Conservation (phyloP, 2,329 filamentous ascomycete species). For the Albifimbria verrucaria region DNA sequence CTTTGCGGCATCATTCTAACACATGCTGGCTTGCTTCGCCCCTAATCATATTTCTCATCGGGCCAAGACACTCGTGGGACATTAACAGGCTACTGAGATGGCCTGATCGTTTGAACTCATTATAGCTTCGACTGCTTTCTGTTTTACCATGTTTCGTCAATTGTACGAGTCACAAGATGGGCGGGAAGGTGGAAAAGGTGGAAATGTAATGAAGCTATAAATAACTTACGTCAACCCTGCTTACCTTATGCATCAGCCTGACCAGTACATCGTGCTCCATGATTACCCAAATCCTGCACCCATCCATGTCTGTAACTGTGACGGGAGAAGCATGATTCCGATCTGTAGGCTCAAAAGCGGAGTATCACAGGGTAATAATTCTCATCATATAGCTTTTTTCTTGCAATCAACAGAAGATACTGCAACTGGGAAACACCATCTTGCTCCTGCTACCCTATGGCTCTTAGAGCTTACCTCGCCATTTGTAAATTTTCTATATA, state of each 20-base stretch:
- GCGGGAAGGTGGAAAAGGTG: background rate
- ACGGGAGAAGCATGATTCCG: background rate
- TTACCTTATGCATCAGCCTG: background rate
- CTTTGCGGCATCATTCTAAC: background rate
- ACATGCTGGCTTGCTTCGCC: background rate
- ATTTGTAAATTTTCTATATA: background rate
- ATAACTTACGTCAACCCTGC: background rate
- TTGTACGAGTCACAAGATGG: background rate
- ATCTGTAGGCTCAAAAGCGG: background rate
- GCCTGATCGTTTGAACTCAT: background rate
- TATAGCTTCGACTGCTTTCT: background rate
- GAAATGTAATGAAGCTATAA: background rate
- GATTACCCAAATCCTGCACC: background rate
- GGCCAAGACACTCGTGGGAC: background rate
- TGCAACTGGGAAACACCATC: background rate
- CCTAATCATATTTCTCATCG: background rate
- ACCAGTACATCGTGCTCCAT: background rate
- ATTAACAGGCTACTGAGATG: background rate
- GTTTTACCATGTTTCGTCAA: background rate
- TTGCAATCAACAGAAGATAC: background rate
- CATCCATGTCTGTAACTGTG: background rate
- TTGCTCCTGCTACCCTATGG: background rate
- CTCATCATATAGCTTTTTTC: background rate
- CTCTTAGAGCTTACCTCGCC: background rate
- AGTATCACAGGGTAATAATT: background rate